phyloP scores from a whole-genome alignment of 1,139 yeast genomes.

The Scheffersomyces quercinus region DNA sequence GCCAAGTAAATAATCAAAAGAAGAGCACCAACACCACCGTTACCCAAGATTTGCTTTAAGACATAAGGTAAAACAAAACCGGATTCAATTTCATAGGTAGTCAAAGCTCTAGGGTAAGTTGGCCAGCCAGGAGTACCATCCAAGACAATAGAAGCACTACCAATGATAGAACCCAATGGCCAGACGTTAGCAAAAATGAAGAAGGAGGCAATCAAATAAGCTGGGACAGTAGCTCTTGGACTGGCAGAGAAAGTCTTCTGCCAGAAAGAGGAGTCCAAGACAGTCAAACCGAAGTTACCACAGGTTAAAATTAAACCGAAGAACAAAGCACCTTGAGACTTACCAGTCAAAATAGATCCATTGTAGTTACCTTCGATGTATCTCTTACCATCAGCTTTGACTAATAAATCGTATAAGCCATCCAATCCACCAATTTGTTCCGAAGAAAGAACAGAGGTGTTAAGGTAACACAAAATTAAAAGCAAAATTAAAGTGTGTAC shows the following conservation, averaged over 20 bases:
- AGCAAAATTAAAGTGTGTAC: constrained; percentile 36
- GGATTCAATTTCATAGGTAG: constrained; percentile 23
- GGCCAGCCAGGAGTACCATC: constrained; percentile 26
- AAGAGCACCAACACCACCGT: constrained; percentile 31
- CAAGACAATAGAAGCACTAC: constrained; percentile 27
- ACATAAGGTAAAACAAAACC: constrained; percentile 31
- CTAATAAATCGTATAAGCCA: constrained; percentile 25
- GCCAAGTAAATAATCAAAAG: constrained; percentile 29
- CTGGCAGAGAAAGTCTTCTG: constrained; percentile 37
- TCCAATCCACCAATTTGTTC: constrained; percentile 30
- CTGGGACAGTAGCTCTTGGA: constrained; percentile 36
- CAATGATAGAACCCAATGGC: constrained; percentile 32
- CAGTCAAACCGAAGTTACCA: constrained; percentile 32
- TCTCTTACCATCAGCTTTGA: constrained; percentile 13
- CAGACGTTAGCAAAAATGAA: constrained; percentile 33
- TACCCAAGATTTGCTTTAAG: constrained; percentile 27
- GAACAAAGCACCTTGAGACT: constrained; percentile 30
- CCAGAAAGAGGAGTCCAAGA: constrained; percentile 35
- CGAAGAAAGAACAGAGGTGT: constrained; percentile 26
- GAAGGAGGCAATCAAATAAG: constrained; percentile 35
- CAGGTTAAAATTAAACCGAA: constrained; percentile 30
- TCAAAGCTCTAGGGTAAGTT: constrained; percentile 31
- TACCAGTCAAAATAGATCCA: constrained; percentile 36
- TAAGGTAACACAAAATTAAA: constrained; percentile 27
- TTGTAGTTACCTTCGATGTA: constrained; percentile 32